phyloP scores from a whole-genome alignment of 768 basidiomycete species.

The Boletus speciosus region DNA sequence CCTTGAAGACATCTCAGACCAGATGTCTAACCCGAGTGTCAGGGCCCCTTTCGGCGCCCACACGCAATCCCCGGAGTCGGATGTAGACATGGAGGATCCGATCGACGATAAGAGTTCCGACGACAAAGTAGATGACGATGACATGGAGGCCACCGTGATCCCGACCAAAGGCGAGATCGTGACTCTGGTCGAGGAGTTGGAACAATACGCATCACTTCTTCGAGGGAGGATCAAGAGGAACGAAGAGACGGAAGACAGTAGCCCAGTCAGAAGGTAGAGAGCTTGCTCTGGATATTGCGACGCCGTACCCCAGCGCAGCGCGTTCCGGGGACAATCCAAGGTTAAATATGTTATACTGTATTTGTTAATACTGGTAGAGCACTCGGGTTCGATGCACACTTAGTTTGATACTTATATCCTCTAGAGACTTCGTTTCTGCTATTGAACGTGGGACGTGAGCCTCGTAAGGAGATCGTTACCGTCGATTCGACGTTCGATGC shows the following conservation, averaged over 20 bases:
- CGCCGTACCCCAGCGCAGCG: constrained; percentile 4
- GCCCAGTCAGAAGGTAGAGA: constrained; percentile 8
- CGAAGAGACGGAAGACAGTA: constrained; percentile 18
- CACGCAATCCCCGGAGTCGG: constrained; percentile 5
- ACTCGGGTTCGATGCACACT: constrained; percentile 1
- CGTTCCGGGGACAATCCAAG: constrained; percentile 5
- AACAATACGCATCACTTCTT: constrained; percentile 58
- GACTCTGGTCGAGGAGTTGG: constrained; percentile 49
- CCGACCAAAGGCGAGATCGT: constrained; percentile 36
- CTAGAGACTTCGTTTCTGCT: not conserved
- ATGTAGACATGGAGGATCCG: constrained; percentile 20
- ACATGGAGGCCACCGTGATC: not conserved
- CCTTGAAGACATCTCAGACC: constrained; percentile 26
- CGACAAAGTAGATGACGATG: not conserved
- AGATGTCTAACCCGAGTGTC: constrained; percentile 5
- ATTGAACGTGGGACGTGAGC: constrained; percentile 16
- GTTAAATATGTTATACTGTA: constrained; percentile 24
- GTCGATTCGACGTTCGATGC: constrained; percentile 45
- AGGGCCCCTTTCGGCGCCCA: not conserved
- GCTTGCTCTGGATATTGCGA: not conserved
- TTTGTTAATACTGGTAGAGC: constrained; percentile 25
- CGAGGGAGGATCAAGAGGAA: constrained; percentile 50
- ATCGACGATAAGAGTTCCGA: constrained; percentile 8
- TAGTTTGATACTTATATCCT: constrained; percentile 15
- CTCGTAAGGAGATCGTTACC: constrained; percentile 46